Evolutionary conservation across 148 eudicot genomes (phyloP).

Genomic region (Vaccinium vitisidaea): DNA sequence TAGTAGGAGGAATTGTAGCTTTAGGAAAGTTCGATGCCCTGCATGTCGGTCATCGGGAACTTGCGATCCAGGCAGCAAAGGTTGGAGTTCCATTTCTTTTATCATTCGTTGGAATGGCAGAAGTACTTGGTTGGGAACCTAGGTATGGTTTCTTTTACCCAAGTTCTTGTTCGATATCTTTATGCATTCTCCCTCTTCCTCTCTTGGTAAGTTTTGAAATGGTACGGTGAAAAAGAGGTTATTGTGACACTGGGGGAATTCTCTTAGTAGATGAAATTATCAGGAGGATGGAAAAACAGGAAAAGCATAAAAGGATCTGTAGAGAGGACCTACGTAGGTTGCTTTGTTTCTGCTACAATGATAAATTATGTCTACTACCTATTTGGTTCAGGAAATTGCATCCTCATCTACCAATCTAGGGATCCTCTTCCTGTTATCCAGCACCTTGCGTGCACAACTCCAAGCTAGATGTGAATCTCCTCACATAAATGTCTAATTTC

Average conservation of each 20-base stretch:
- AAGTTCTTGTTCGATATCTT: neutral
- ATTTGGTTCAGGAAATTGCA: neutral
- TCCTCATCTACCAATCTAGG: neutral
- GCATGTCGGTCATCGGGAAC: slow-evolving; percentile 95
- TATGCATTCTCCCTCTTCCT: neutral
- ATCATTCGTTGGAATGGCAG: slow-evolving; percentile 96
- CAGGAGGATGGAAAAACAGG: neutral
- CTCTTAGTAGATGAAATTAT: neutral
- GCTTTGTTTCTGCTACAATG: neutral
- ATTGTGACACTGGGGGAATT: neutral
- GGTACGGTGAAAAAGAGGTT: neutral
- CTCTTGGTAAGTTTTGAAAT: neutral
- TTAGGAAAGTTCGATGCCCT: slow-evolving; percentile 99
- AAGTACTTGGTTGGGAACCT: slow-evolving; percentile 94
- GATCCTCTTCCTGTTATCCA: neutral
- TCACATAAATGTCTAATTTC: neutral
- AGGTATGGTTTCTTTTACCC: slow-evolving; percentile 45
- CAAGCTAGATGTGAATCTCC: neutral
- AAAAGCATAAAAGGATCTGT: neutral
- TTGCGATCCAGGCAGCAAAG: slow-evolving; percentile 88
- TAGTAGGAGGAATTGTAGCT: slow-evolving; percentile 87
- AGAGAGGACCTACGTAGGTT: neutral
- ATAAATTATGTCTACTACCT: neutral
- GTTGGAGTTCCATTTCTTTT: slow-evolving; percentile 78
- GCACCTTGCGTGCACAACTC: too few species aligned